Evolutionary conservation across 441 rosid species (phyloP).

Genomic region (Corymbia citriodora): DNA sequence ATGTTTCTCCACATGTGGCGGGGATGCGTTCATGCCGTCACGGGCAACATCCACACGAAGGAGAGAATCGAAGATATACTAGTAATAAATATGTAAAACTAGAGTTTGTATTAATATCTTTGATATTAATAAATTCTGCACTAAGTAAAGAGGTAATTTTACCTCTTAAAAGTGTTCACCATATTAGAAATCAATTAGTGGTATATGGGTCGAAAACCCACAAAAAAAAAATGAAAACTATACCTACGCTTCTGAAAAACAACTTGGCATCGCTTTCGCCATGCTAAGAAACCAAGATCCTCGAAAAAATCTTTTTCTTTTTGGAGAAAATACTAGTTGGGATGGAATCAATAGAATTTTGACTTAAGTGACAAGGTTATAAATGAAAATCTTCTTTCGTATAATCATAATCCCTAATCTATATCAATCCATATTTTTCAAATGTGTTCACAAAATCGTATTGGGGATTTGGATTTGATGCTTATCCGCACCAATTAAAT

Average conservation of each 20-base stretch:
- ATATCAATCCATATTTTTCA: not conserved
- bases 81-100: too few relatives aligned
- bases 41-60: too few relatives aligned
- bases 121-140: too few relatives aligned
- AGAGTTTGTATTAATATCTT: too few relatives aligned
- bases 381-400: not conserved
- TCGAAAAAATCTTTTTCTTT: too few relatives aligned
- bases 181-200: not conserved
- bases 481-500: too few relatives aligned
- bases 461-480: not conserved
- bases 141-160: not conserved
- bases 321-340: too few relatives aligned
- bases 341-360: not conserved
- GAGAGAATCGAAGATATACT: too few relatives aligned
- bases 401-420: not conserved
- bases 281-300: not conserved
- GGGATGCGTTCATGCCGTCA: too few relatives aligned
- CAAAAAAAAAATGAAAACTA: not conserved
- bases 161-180: not conserved
- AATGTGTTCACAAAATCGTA: not conserved
- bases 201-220: too few relatives aligned
- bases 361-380: not conserved
- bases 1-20: too few relatives aligned
- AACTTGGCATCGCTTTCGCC: not conserved
- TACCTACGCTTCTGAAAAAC: not conserved